These are phyloP conservation scores for Cylindrotheca closterium DNA, from an alignment of 108 stramenopile species.

Conservation along the genomic window DNA sequence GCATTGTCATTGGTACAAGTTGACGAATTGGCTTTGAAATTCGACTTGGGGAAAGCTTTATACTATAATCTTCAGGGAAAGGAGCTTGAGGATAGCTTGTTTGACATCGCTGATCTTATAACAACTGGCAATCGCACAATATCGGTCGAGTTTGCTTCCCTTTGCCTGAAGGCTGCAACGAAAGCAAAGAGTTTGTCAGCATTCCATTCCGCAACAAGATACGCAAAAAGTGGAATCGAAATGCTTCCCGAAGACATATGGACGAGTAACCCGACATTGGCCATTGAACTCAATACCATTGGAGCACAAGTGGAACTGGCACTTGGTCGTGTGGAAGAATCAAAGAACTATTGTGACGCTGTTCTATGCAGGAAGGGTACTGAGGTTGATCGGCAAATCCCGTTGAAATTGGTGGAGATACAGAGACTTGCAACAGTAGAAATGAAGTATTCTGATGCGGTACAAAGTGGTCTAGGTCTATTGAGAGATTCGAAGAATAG, in stretches of 20 bases:
- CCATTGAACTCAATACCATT: background rate
- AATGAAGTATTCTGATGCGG: too few relatives aligned
- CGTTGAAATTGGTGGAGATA: conserved; percentile 5
- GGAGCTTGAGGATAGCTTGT: conserved; percentile 5
- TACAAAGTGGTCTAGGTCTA: too few relatives aligned
- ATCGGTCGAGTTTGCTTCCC: conserved; percentile 3
- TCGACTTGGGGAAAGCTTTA: conserved; percentile 38
- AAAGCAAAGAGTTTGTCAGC: conserved; percentile 6
- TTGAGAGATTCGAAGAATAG: too few relatives aligned
- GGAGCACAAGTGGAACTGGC: background rate
- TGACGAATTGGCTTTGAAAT: conserved; percentile 12
- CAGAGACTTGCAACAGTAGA: too few relatives aligned
- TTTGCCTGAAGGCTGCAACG: conserved; percentile 4
- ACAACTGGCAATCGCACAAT: background rate
- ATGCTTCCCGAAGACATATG: conserved; percentile 1
- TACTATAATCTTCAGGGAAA: conserved; percentile 10
- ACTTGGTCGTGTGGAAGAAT: background rate
- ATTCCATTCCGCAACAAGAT: background rate
- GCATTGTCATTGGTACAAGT: conserved; percentile 30
- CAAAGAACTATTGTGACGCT: background rate
- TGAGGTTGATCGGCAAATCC: conserved; percentile 5
- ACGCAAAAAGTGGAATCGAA: conserved; percentile 1
- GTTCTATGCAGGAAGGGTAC: background rate
- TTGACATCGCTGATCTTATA: conserved; percentile 1
- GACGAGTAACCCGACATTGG: background rate